Evolutionary conservation across 495 filamentous ascomycete species (phyloP).

Genomic region (Xylaria venustula): DNA sequence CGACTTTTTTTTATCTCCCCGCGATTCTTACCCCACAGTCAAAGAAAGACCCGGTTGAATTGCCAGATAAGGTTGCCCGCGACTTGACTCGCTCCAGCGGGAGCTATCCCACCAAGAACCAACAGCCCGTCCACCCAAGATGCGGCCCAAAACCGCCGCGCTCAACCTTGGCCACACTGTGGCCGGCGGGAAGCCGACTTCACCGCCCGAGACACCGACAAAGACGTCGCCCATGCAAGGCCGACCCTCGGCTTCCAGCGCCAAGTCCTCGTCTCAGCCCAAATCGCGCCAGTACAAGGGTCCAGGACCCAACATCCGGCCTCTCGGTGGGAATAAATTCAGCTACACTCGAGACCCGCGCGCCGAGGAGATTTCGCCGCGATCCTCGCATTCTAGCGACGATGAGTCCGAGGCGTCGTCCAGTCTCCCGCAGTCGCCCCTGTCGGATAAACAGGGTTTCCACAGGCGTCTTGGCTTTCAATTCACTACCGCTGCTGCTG

Average conservation of each 20-base stretch:
- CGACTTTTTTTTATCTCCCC: slow-evolving; percentile 26
- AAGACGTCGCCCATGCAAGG: slow-evolving; percentile 39
- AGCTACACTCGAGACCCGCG: slow-evolving; percentile 37
- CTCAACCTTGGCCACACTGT: slow-evolving; percentile 44
- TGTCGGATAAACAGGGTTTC: slow-evolving; percentile 33
- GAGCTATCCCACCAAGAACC: slow-evolving; percentile 21
- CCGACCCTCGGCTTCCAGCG: slow-evolving; percentile 33
- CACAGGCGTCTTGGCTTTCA: slow-evolving; percentile 22
- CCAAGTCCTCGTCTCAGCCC: slow-evolving; percentile 23
- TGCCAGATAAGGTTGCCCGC: slow-evolving; percentile 34
- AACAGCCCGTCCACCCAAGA: slow-evolving; percentile 24
- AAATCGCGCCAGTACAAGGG: slow-evolving; percentile 19
- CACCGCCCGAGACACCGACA: slow-evolving; percentile 54
- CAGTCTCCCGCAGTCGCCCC: slow-evolving; percentile 31
- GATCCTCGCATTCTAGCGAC: slow-evolving; percentile 44
- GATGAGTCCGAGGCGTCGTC: slow-evolving; percentile 26
- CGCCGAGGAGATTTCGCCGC: slow-evolving; percentile 51
- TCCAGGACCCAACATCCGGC: slow-evolving; percentile 35
- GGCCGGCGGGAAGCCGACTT: slow-evolving; percentile 41
- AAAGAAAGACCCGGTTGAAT: slow-evolving; percentile 27
- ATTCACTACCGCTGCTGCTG: slow-evolving; percentile 13
- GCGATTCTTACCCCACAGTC: slow-evolving; percentile 42
- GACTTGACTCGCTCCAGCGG: slow-evolving; percentile 25
- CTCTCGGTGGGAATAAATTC: slow-evolving; percentile 43
- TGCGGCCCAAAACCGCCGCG: slow-evolving; percentile 50